Base-by-base conservation (phyloP, 768 basidiomycete species). In the Fistulinella prunicolor region DNA sequence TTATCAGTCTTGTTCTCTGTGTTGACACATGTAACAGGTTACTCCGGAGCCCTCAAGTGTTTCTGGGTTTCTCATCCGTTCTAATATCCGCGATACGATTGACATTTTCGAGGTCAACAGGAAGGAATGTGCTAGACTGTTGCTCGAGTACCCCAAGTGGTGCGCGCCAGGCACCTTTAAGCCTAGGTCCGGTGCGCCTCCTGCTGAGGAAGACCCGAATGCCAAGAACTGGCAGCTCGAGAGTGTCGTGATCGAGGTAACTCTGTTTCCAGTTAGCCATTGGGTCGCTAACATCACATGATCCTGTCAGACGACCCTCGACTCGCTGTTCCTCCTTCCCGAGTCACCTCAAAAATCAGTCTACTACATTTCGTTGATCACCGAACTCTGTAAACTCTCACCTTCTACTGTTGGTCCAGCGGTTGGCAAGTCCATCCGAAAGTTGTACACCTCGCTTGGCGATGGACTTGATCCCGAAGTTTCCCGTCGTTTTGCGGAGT, bases 31-130 rank as follows among this genome's bases (percentile, higher is more conserved):
- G 46, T 46, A 36, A 13, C 56, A 94, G 92, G 70, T 89, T 19
- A 86, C 89, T 1, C 90, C 90, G 1, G 79, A 89, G 48, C 81
- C 85, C 4, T 76, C 76, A 40, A 86, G 82, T 3, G 80, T 87
- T 0, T 70, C 80, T 9, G 94, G 94, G 4, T 95, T 93, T 67
- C 74, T 85, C 22, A 76, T 96, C 6, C 86, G 87, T 21, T 78
- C 84, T 10, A 74, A 82, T 20, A 66, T 96, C 9, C 68, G 81
- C 7, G 94, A 97, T 61, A 78, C 85, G 17, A 68, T 96, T 35
- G 82, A 91, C 48, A 86, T 97, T 14, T 98, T 90, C 59, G 95
- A 98, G 65, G 81, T 96, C 42, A 98, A 99, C 66, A 82, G 96
- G 46, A 96, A 95, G 65, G 96, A 99, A 59, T 89, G 86, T 55